Conservation (phyloP, 2,329 filamentous ascomycete species). For the Trichoderma cornu-damae region DNA sequence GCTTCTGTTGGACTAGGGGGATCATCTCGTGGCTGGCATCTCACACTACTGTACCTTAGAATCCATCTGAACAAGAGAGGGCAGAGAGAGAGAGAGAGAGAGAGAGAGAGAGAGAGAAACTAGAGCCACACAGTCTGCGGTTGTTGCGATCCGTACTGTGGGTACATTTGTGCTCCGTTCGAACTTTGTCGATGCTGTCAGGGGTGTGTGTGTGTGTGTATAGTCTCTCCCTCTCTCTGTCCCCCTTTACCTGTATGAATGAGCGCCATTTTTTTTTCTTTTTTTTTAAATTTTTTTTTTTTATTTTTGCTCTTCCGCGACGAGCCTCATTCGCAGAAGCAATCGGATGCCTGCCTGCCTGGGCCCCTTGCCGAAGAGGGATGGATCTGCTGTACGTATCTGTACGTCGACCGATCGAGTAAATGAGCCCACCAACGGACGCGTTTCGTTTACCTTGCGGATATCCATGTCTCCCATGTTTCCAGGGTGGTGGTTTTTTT, state of each 20-base stretch:
- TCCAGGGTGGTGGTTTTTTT: not conserved
- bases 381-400: conserved; percentile 14
- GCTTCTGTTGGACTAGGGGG: conserved; percentile 1
- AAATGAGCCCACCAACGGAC: conserved; percentile 5
- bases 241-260: not conserved
- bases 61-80: conserved; percentile 2
- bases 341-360: conserved; percentile 18
- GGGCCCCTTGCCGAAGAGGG: conserved; percentile 5
- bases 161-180: conserved; percentile 4
- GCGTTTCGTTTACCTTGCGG: not conserved
- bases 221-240: not conserved
- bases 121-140: conserved; percentile 10
- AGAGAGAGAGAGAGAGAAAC: no score
- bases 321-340: conserved; percentile 10
- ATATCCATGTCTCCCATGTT: not conserved
- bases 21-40: conserved; percentile 3
- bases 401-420: conserved; percentile 17
- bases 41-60: conserved; percentile 3
- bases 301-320: not conserved
- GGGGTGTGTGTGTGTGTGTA: no score
- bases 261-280: conserved; percentile 5
- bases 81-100: no score
- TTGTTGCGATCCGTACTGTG: conserved; percentile 2
- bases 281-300: no score
- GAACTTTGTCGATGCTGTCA: conserved; percentile 5